Base-by-base conservation (phyloP, 345 rosid species). In the Lagerstroemia speciosa region DNA sequence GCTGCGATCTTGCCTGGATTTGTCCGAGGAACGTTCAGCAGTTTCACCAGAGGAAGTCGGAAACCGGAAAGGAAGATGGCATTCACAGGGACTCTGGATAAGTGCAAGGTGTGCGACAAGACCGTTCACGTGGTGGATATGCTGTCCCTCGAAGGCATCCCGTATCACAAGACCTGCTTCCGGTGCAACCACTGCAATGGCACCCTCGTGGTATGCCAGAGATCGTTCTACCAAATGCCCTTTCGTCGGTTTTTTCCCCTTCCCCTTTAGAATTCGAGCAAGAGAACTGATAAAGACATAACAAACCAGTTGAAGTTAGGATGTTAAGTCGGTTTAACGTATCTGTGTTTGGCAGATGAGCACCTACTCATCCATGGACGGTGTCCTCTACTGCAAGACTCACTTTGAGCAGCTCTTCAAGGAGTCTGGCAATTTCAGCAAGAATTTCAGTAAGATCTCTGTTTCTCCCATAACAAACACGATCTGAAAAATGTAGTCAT, bases 341-440 rank as follows among this genome's bases (percentile, higher is more conserved):
- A 12, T 6, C 14, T 14, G 46, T 41, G 19, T 22, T 64, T 41
- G 26, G 12, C 73, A 94, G 99, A 94, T 94, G 93, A 89, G 96
- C 84, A 89, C 86, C 83, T 94, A 94, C 78, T 92, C 96, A 45
- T 92, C 97, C 71, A 94, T 94, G 98, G 99, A 94, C 67, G 99
- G 98, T 55, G 89, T 94, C 74, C 84, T 95, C 66, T 95, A 87
- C 74, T 95, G 99, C 89, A 95, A 83, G 86, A 61, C 96, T 77
- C 99, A 95, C 77, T 95, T 91, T 57, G 98, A 95, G 80, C 99
- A 92, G 70, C 92, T 95, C 60, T 95, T 88, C 85, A 95, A 92
- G 84, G 99, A 95, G 83, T 90, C 98, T 72, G 99, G 98, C 73
- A 87, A 92, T 86, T 95, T 88, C 81, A 92, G 91, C 84, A 95